These are phyloP conservation scores for Barbarea vulgaris DNA, from an alignment of 345 rosid species.

Conservation along the genomic window DNA sequence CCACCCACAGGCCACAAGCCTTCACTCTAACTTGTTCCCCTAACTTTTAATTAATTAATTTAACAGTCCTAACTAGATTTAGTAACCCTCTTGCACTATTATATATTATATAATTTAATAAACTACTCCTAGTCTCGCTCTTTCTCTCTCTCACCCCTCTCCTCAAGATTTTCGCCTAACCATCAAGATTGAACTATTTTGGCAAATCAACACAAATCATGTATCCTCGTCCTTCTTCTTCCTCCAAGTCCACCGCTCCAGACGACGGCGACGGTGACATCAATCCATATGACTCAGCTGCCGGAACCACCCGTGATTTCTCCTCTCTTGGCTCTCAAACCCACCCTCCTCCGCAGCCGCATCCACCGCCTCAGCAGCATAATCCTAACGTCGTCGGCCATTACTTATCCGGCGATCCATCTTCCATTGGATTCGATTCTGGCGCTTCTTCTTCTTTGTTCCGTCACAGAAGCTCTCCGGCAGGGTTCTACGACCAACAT, in stretches of 20 bases:
- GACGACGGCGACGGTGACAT: conserved; percentile 7
- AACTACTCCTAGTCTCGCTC: conserved; percentile 6
- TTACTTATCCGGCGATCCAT: conserved; percentile 60
- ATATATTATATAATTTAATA: not conserved
- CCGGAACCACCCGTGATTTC: conserved; percentile 39
- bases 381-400: conserved; percentile 44
- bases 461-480: conserved; percentile 90
- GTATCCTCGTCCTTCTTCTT: conserved; percentile 37
- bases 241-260: conserved; percentile 31
- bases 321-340: conserved; percentile 37
- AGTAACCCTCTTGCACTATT: conserved; percentile 34
- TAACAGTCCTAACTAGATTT: conserved; percentile 22
- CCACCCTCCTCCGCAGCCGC: conserved; percentile 18
- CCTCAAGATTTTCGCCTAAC: not conserved
- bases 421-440: conserved; percentile 49
- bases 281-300: conserved; percentile 15
- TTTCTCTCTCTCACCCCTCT: not conserved
- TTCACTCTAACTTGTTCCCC: conserved; percentile 1
- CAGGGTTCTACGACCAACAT: conserved; percentile 62
- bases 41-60: conserved; percentile 1
- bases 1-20: conserved; percentile 29
- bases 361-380: conserved; percentile 3
- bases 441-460: conserved; percentile 53
- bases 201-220: not conserved
- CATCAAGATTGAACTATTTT: conserved; percentile 18